phyloP scores from a whole-genome alignment of 805 yeast species.

The Yarrowia sp. region DNA sequence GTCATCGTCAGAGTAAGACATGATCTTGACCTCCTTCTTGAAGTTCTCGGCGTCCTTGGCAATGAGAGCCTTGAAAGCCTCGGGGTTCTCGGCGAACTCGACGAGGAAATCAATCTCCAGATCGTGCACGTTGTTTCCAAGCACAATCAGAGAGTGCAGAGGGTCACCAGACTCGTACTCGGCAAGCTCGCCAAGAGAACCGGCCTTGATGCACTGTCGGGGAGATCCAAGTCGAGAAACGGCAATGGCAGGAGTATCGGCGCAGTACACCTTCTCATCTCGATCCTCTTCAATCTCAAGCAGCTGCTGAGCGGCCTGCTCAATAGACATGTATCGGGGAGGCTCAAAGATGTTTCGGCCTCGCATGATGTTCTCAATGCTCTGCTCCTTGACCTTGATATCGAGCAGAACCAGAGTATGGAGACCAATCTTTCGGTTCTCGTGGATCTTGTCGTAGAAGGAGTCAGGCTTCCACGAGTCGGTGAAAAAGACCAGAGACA shows the following conservation, averaged over 20 bases:
- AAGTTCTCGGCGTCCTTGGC: constrained; percentile 50
- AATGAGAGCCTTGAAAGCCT: constrained; percentile 57
- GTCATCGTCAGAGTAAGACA: constrained; percentile 41
- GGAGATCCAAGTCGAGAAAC: constrained; percentile 92
- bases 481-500: constrained; percentile 94
- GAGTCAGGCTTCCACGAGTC: constrained; percentile 97
- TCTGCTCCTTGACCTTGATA: constrained; percentile 96
- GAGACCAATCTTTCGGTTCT: constrained; percentile 86
- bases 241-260: constrained; percentile 91
- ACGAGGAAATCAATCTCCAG: constrained; percentile 84
- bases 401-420: constrained; percentile 89
- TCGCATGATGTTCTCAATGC: constrained; percentile 90
- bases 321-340: constrained; percentile 93
- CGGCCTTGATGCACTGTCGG: constrained; percentile 81
- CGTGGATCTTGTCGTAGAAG: constrained; percentile 86
- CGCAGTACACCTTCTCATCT: constrained; percentile 78
- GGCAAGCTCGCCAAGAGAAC: constrained; percentile 75
- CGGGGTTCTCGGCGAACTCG: constrained; percentile 66
- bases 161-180: constrained; percentile 94
- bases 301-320: constrained; percentile 86
- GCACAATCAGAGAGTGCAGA: constrained; percentile 84
- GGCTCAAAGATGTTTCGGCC: constrained; percentile 94
- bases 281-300: constrained; percentile 85
- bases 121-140: constrained; percentile 93
- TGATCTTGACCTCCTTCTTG: constrained; percentile 40